phyloP scores from a whole-genome alignment of 2,329 filamentous ascomycete species.

The Malbranchea cinnamomea region DNA sequence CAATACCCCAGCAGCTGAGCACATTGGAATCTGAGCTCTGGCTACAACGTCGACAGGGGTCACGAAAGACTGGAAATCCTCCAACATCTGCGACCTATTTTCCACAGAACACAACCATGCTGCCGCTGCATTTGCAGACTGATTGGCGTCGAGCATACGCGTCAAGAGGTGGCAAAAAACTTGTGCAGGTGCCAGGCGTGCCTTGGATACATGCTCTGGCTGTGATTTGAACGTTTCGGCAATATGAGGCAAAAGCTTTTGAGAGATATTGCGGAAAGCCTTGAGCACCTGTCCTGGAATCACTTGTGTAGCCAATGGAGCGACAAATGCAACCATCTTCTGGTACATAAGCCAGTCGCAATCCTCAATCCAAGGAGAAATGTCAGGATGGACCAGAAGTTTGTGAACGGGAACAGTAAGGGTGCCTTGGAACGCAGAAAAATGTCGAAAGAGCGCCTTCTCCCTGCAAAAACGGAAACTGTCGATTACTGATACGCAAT shows the following conservation, averaged over 20 bases:
- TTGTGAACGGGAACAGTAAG: constrained; percentile 95
- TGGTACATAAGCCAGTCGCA: constrained; percentile 95
- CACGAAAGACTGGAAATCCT: constrained; percentile 49
- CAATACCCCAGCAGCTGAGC: constrained; percentile 20
- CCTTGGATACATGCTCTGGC: constrained; percentile 69
- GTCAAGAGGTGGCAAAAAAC: constrained; percentile 78
- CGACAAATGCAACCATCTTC: constrained; percentile 86
- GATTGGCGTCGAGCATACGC: constrained; percentile 77
- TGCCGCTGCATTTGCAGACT: constrained; percentile 83
- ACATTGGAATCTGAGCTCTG: constrained; percentile 27
- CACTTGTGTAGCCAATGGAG: constrained; percentile 77
- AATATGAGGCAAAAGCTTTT: constrained; percentile 66
- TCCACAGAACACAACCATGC: constrained; percentile 81
- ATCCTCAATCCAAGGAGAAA: constrained; percentile 87
- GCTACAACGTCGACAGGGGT: constrained; percentile 26
- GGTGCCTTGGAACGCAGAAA: constrained; percentile 88
- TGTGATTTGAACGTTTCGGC: constrained; percentile 72
- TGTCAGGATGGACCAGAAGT: constrained; percentile 62
- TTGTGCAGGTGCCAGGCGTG: constrained; percentile 76
- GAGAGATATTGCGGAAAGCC: constrained; percentile 74
- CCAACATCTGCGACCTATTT: constrained; percentile 89
- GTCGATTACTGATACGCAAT: constrained; percentile 90
- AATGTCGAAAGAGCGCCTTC: constrained; percentile 90
- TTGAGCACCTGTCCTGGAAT: constrained; percentile 77
- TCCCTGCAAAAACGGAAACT: constrained; percentile 93